Percentiles rank a stretch among this genome's conserved stretches.
Evolutionary conservation across 192 early-diverging fungal species (phyloP).

Genomic region (Chytriomyces hyalinus): DNA sequence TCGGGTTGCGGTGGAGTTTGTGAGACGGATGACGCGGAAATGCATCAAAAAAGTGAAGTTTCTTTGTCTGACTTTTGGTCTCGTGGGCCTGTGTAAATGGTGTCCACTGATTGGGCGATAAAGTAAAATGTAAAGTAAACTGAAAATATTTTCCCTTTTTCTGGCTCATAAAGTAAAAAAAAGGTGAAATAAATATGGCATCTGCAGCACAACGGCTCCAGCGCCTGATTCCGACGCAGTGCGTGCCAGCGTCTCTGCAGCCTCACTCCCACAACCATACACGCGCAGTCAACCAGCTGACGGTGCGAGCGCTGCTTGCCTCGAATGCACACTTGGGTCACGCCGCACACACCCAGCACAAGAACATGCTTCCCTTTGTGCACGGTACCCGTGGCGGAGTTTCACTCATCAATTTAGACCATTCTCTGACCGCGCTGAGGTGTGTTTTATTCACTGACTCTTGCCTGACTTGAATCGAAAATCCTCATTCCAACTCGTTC

Average conservation of each 20-base stretch:
- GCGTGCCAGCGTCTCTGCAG: neutral
- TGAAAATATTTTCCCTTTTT: too few species aligned
- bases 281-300: neutral
- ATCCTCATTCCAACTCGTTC: too few species aligned
- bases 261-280: neutral
- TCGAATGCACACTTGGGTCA: slow-evolving; percentile 93
- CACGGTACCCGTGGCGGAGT: slow-evolving; percentile 88
- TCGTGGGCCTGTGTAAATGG: too few species aligned
- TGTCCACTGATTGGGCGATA: too few species aligned
- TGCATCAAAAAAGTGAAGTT: too few species aligned
- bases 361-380: slow-evolving; percentile 82
- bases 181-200: neutral
- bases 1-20: too few species aligned
- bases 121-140: too few species aligned
- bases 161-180: too few species aligned
- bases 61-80: too few species aligned
- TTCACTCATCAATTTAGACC: slow-evolving; percentile 92
- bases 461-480: too few species aligned
- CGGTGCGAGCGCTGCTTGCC: slow-evolving; percentile 57
- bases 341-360: slow-evolving; percentile 74
- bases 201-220: neutral
- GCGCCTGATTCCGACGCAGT: slow-evolving; percentile 15
- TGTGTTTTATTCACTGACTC: too few species aligned
- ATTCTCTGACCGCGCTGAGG: slow-evolving; percentile 81
- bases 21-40: too few species aligned